These are phyloP conservation scores for Zelopaecilomyces penicillatus DNA, from an alignment of 2,329 filamentous ascomycete species.

Conservation along the genomic window DNA sequence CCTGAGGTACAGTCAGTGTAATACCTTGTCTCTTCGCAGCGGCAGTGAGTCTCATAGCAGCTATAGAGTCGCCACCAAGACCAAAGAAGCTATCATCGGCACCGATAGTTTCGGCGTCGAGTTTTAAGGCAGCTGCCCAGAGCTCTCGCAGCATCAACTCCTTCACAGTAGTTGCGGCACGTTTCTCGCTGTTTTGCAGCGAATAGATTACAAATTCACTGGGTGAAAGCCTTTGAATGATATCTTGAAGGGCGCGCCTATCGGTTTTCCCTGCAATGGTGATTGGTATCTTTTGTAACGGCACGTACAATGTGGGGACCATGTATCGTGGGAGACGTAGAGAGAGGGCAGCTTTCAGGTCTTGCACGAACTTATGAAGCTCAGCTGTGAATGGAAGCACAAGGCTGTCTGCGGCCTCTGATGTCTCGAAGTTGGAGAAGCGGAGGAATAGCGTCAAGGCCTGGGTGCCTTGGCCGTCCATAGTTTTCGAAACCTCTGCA, in stretches of 20 bases:
- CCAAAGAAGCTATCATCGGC: slow-evolving; percentile 3
- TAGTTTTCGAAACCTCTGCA: background rate
- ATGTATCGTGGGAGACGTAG: slow-evolving; percentile 12
- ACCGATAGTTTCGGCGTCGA: background rate
- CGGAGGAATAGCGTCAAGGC: too few relatives aligned
- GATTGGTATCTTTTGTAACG: slow-evolving; percentile 35
- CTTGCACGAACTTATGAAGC: too few relatives aligned
- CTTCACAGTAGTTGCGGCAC: background rate
- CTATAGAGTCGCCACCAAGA: slow-evolving; percentile 19
- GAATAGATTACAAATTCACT: background rate
- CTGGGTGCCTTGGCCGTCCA: too few relatives aligned
- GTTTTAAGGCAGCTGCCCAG: background rate
- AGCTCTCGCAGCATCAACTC: background rate
- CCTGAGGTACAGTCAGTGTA: slow-evolving; percentile 29
- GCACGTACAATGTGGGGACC: slow-evolving; percentile 12
- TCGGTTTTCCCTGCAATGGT: slow-evolving; percentile 42
- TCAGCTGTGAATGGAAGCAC: too few relatives aligned
- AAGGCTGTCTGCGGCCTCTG: too few relatives aligned
- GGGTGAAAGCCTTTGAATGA: slow-evolving; percentile 18
- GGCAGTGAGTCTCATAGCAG: background rate
- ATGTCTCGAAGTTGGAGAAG: too few relatives aligned
- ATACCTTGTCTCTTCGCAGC: slow-evolving; percentile 20
- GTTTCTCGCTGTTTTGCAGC: background rate
- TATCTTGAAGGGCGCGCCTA: slow-evolving; percentile 37
- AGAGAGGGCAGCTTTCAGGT: too few relatives aligned